These are phyloP conservation scores for Gossypium schwendimanii DNA, from an alignment of 441 rosid genomes.

Conservation along the genomic window DNA sequence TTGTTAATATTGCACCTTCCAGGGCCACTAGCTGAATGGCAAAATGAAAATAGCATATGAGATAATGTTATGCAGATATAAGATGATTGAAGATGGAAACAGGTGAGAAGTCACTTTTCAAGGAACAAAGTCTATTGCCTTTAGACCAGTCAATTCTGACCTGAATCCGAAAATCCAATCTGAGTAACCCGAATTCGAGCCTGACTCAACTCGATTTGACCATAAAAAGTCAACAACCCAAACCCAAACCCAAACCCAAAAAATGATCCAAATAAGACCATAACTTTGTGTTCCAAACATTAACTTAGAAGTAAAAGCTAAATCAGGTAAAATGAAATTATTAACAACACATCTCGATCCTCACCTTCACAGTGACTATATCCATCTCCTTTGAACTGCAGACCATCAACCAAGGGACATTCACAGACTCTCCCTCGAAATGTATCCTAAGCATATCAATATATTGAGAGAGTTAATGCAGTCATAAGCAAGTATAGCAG, in stretches of 20 bases:
- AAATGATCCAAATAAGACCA: background rate
- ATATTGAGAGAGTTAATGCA: background rate
- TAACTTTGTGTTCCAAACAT: background rate
- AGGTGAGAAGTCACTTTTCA: background rate
- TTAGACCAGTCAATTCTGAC: background rate
- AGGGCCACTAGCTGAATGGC: slow-evolving; percentile 69
- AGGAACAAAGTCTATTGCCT: background rate
- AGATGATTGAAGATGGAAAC: background rate
- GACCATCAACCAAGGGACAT: slow-evolving; percentile 88
- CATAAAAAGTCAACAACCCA: too few relatives aligned
- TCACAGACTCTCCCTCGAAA: slow-evolving; percentile 96
- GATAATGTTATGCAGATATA: slow-evolving; percentile 1
- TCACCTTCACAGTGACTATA: slow-evolving; percentile 93
- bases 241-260: too few relatives aligned
- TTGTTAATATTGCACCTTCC: slow-evolving; percentile 86
- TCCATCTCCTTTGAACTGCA: slow-evolving; percentile 96
- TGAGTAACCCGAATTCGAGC: too few relatives aligned
- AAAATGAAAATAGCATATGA: slow-evolving; percentile 5
- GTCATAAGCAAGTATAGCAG: background rate
- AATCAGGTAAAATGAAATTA: background rate
- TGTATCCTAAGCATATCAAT: slow-evolving; percentile 56
- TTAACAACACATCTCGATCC: slow-evolving; percentile 10
- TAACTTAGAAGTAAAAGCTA: slow-evolving; percentile 3
- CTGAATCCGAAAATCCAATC: too few relatives aligned
- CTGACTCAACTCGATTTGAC: too few relatives aligned